A percentile compares a stretch with the other conserved stretches of the same genome.
phyloP scores from a whole-genome alignment of 129 eudicot genomes.

The Sambucus nigra region DNA sequence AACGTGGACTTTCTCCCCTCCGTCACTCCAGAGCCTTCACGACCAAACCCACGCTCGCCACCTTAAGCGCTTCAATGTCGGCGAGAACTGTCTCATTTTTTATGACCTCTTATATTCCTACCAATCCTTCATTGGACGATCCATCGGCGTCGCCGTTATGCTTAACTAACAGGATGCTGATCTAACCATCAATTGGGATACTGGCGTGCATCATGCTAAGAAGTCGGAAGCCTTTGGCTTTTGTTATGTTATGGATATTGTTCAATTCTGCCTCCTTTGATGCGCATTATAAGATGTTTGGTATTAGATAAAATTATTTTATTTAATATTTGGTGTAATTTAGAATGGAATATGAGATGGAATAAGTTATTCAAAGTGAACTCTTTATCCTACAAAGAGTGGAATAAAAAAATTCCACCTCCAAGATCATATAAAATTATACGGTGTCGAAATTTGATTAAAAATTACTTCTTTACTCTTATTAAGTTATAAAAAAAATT shows the following conservation, averaged over 20 bases:
- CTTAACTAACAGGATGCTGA: constrained; percentile 64
- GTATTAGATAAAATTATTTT: no score
- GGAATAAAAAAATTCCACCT: no score
- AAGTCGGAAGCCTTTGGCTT: constrained; percentile 84
- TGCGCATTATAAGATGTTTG: no score
- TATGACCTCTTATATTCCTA: constrained; percentile 66
- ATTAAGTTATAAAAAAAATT: no score
- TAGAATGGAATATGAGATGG: no score
- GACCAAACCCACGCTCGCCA: constrained; percentile 42
- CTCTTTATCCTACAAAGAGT: no score
- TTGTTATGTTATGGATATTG: constrained; percentile 91
- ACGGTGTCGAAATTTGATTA: no score
- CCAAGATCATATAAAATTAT: no score
- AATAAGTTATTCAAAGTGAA: no score
- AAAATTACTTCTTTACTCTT: no score
- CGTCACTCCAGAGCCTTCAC: constrained; percentile 43
- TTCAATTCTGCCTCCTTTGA: no score
- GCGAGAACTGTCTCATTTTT: constrained; percentile 81
- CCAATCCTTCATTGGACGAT: constrained; percentile 84
- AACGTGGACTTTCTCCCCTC: constrained; percentile 64
- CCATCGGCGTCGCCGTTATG: constrained; percentile 81
- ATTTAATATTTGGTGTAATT: no score
- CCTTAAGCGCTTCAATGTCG: constrained; percentile 62
- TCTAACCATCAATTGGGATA: constrained; percentile 86
- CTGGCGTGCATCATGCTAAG: constrained; percentile 88